Conservation (phyloP, 257 asterid species). For the Vinca minor region DNA sequence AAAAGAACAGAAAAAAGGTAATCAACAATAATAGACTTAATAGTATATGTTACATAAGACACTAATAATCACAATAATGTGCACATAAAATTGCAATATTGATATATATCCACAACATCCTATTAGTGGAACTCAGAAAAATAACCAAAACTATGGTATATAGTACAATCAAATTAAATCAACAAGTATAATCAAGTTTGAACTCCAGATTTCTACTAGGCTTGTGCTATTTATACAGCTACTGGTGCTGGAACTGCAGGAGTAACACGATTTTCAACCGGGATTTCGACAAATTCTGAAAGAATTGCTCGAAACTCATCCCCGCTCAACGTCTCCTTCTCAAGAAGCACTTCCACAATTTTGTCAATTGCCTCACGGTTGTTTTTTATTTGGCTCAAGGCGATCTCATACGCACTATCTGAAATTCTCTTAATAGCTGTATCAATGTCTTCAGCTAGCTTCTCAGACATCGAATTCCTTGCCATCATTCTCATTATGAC, state of each 20-base stretch:
- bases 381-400: conserved; percentile 57
- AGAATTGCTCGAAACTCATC: conserved; percentile 91
- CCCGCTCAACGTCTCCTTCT: conserved; percentile 85
- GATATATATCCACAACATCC: too few relatives aligned
- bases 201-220: conserved; percentile 3
- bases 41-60: too few relatives aligned
- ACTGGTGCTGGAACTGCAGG: conserved; percentile 48
- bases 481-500: conserved; percentile 98
- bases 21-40: too few relatives aligned
- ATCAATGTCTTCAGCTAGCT: conserved; percentile 93
- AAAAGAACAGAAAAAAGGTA: too few relatives aligned
- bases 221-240: conserved; percentile 35
- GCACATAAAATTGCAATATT: background rate
- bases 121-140: too few relatives aligned
- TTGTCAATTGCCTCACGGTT: conserved; percentile 93
- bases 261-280: conserved; percentile 56
- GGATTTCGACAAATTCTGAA: conserved; percentile 70
- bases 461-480: conserved; percentile 91
- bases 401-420: conserved; percentile 73
- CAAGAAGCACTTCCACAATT: conserved; percentile 81
- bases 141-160: background rate
- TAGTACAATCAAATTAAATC: conserved; percentile 18
- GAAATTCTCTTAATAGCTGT: conserved; percentile 70
- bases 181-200: conserved; percentile 13
- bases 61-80: too few relatives aligned